These are phyloP conservation scores for Penicillium macrosclerotiorum DNA, from an alignment of 495 filamentous ascomycete species.

Conservation along the genomic window DNA sequence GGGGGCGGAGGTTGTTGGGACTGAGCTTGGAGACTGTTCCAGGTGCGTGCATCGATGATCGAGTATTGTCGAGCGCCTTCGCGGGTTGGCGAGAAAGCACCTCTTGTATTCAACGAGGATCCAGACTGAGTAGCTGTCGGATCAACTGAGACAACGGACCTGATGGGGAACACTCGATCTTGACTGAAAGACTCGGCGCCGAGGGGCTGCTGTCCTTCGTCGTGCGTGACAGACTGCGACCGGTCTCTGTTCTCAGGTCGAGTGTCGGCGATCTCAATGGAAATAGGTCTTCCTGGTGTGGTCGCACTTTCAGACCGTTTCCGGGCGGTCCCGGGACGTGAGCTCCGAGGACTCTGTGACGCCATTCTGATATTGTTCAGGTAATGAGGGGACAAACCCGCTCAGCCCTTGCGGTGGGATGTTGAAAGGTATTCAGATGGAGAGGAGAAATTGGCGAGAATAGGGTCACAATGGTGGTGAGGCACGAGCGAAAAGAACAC, in stretches of 20 bases:
- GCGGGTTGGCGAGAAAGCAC: slow-evolving; percentile 17
- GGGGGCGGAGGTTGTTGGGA: slow-evolving; percentile 6
- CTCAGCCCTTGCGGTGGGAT: neutral
- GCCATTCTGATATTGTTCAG: slow-evolving; percentile 4
- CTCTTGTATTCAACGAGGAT: slow-evolving; percentile 5
- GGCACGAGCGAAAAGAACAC: no score
- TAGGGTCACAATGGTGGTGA: no score
- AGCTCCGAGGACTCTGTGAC: slow-evolving; percentile 6
- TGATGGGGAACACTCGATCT: slow-evolving; percentile 82
- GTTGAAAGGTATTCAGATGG: neutral
- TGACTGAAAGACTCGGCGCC: slow-evolving; percentile 28
- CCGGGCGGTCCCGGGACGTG: slow-evolving; percentile 10
- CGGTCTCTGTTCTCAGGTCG: slow-evolving; percentile 16
- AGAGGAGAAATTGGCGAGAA: slow-evolving; percentile 40
- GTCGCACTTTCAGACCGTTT: slow-evolving; percentile 19
- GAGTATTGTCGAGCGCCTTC: slow-evolving; percentile 31
- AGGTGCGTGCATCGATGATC: slow-evolving; percentile 33
- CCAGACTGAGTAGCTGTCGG: slow-evolving; percentile 30
- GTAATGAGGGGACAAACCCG: neutral
- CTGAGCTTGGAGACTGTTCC: slow-evolving; percentile 24
- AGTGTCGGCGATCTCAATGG: neutral
- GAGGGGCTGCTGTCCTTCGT: slow-evolving; percentile 3
- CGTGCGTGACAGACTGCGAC: slow-evolving; percentile 16
- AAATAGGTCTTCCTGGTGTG: neutral
- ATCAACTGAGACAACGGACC: slow-evolving; percentile 75